Evolutionary conservation across 352 stramenopile species (phyloP).

Genomic region (Phytophthora pluvialis): DNA sequence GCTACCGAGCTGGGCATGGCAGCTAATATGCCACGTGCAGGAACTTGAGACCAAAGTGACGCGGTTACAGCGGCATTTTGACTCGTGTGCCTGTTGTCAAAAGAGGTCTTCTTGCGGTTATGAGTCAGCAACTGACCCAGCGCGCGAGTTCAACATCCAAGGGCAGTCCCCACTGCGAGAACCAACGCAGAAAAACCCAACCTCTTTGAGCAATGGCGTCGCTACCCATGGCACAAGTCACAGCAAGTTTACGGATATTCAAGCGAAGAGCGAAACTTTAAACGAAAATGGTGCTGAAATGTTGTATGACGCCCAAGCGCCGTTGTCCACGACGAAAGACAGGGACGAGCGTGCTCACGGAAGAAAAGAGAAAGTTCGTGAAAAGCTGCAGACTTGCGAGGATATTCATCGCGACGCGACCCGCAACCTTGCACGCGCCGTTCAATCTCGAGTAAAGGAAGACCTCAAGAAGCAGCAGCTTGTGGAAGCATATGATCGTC

Average conservation of each 20-base stretch:
- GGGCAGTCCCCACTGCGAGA: neutral
- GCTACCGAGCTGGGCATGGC: conserved; percentile 17
- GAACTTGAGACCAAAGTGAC: conserved; percentile 20
- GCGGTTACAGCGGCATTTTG: conserved; percentile 12
- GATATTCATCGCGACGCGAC: conserved; percentile 21
- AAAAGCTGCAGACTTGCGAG: neutral
- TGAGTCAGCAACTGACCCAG: neutral
- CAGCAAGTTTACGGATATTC: neutral
- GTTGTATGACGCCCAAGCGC: neutral
- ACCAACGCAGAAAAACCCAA: neutral
- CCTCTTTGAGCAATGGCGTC: neutral
- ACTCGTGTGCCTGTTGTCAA: neutral
- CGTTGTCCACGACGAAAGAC: neutral
- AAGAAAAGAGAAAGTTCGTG: neutral
- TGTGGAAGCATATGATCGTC: conserved; percentile 26
- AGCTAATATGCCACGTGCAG: conserved; percentile 6
- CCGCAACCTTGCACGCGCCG: conserved; percentile 1
- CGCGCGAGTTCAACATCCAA: neutral
- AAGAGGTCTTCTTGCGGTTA: neutral
- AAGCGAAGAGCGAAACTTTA: neutral
- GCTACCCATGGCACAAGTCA: neutral
- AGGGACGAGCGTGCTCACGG: neutral
- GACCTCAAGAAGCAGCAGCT: conserved; percentile 20
- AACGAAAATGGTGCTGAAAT: conserved; percentile 2
- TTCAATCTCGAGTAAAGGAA: conserved; percentile 18